Evolutionary conservation across 345 rosid genomes (phyloP), one percentile per base, ranked within the genome.

Genomic region (Lepidium africanum): DNA sequence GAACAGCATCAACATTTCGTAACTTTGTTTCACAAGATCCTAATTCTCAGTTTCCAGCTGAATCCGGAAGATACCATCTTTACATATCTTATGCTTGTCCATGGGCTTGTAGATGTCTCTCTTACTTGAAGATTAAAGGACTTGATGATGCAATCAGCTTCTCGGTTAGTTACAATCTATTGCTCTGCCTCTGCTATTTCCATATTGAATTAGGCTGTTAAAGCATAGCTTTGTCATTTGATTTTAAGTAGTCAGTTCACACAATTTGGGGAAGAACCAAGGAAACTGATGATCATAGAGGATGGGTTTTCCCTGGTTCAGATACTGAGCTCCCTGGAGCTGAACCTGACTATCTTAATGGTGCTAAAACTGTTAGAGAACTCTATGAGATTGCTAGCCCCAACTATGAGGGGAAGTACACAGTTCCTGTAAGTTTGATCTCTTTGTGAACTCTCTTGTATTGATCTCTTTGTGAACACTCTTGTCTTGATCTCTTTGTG

Each of bases 31-130:
- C 83, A 3, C 76, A 76, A 59, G 85, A 88, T 41, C 82, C 82
- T 0, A 71, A 77, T 50, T 83, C 97, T 14, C 88, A 67, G 59
- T 92, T 88, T 67, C 89, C 85, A 14, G 77, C 94, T 10, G 97
- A 84, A 65, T 77, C 96, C 0, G 93, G 92, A 43, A 85, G 98
- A 79, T 92, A 92, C 74, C 97, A 90, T 87, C 86, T 90, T 51
- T 93, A 93, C 53, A 73, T 93, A 62, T 89, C 96, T 0, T 92
- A 92, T 78, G 98, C 98, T 63, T 92, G 98, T 73, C 98, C 98
- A 5, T 89, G 96, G 98, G 98, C 96, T 56, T 89, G 87, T 54
- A 82, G 98, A 72, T 92, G 96, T 55, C 89, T 92, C 57, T 85
- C 97, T 14, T 88, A 65, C 82, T 77, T 93, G 77, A 85, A 83